These are phyloP conservation scores for Begonia loranthoides DNA, from an alignment of 306 rosid genomes.

Conservation along the genomic window DNA sequence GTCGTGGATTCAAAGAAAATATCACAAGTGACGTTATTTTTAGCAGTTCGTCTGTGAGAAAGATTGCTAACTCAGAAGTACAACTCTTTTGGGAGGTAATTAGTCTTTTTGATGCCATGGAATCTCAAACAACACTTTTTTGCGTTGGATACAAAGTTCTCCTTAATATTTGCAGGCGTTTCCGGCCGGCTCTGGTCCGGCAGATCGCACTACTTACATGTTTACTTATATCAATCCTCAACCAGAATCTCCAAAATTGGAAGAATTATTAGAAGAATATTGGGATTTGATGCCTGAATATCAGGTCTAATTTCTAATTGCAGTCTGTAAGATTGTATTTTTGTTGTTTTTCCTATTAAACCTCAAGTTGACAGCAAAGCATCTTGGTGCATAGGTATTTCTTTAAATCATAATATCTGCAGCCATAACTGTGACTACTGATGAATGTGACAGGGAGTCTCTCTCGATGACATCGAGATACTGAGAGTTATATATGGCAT, in stretches of 20 bases:
- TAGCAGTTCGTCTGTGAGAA: conserved; percentile 58
- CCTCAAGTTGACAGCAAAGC: too few species aligned
- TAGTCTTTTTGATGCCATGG: conserved; percentile 7
- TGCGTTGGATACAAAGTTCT: conserved; percentile 6
- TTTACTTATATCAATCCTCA: conserved; percentile 85
- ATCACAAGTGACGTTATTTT: conserved; percentile 70
- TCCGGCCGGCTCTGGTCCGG: conserved; percentile 90
- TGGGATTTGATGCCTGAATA: conserved; percentile 89
- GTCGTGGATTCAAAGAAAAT: conserved; percentile 59
- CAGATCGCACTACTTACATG: conserved; percentile 85
- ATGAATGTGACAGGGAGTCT: conserved; percentile 49
- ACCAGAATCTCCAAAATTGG: conserved; percentile 67
- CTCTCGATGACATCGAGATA: conserved; percentile 70
- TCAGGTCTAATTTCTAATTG: conserved; percentile 43
- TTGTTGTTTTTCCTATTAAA: not conserved
- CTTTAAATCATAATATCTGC: not conserved
- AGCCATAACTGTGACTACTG: not conserved
- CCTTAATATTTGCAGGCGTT: conserved; percentile 60
- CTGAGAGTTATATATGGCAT: conserved; percentile 70
- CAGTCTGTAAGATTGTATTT: not conserved
- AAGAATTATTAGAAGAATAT: conserved; percentile 69
- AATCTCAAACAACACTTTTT: conserved; percentile 5
- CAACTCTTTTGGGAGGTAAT: conserved; percentile 95
- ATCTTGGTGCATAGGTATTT: too few species aligned
- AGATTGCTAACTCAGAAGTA: conserved; percentile 58